Conservation (phyloP, 1,139 yeast genomes). For the Debaryomycetaceae sp. region DNA sequence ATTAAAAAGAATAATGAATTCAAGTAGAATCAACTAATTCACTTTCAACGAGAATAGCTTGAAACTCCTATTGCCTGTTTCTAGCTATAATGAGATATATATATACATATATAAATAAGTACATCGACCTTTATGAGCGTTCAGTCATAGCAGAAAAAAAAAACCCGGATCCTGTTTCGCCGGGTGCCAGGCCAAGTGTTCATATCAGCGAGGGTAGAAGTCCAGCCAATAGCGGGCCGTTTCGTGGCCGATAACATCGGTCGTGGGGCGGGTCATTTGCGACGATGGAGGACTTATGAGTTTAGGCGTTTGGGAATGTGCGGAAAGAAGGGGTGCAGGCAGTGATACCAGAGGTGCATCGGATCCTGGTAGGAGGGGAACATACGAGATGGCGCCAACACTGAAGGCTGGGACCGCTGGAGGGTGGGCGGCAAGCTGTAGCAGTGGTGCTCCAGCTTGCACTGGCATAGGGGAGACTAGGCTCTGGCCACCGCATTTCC, state of each 20-base stretch:
- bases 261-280: neutral
- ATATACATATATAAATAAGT: no score
- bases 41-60: neutral
- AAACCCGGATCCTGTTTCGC: neutral
- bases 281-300: neutral
- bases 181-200: conserved; percentile 1
- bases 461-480: no score
- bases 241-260: neutral
- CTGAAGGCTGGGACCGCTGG: neutral
- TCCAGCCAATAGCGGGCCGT: conserved; percentile 1
- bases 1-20: neutral
- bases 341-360: neutral
- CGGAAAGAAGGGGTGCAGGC: neutral
- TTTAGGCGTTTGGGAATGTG: neutral
- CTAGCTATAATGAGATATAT: neutral
- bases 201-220: neutral
- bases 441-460: neutral
- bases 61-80: neutral
- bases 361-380: neutral
- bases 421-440: neutral
- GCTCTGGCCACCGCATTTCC: no score
- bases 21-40: neutral
- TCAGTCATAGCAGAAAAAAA: neutral
- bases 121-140: neutral
- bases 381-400: neutral